Evolutionary conservation across 108 stramenopile species (phyloP), one percentile per base, ranked within the genome.

Genomic region (Nannochloropsis salina): DNA sequence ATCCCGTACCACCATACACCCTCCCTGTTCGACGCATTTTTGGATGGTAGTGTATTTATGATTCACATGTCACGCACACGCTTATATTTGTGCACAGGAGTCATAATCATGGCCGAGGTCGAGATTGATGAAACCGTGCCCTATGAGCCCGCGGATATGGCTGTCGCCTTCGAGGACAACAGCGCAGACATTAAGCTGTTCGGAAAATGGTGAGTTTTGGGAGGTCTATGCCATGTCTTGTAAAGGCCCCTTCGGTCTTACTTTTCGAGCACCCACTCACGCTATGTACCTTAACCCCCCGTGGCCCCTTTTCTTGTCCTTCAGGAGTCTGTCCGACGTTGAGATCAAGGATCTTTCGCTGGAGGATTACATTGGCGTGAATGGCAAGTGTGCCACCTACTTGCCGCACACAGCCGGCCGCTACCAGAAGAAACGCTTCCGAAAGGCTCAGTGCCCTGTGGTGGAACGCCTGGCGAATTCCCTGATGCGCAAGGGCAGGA

Each of bases 351-450:
- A 99, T 94, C 95, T 98, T 88, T 96, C 97, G 83, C 96, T 99
- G n/a, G 93, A 79, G 44, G 92, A 92, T 86, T 91, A 89, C 90
- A 85, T 92, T 44, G 92, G 89, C 47, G 90, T 96, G 93, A 96
- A 95, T 92, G 96, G 96, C 84, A 96, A 95, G 91, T 96, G 98
- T 91, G 96, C 97, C 86, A 95, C 95, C 44, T 99, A 94, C 95
- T 92, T 98, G 86, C 97, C 98, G 83, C 99, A 99, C 97, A 99
- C 99, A n/a, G 98, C 97, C 81, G 98, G 98, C 84, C 96, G 98
- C 80, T 99, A 99, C 93, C 98, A 99, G 95, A 95, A 96, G 94
- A 99, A 98, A 93, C 94, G 97, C 82, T 99, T 99, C 94, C 96
- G 98, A 89, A 99, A 99, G 96, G 99, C 97, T 44, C 94, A 95